Conservation (phyloP, 1,284 basidiomycete genomes). For the Takashimella tepidaria region DNA sequence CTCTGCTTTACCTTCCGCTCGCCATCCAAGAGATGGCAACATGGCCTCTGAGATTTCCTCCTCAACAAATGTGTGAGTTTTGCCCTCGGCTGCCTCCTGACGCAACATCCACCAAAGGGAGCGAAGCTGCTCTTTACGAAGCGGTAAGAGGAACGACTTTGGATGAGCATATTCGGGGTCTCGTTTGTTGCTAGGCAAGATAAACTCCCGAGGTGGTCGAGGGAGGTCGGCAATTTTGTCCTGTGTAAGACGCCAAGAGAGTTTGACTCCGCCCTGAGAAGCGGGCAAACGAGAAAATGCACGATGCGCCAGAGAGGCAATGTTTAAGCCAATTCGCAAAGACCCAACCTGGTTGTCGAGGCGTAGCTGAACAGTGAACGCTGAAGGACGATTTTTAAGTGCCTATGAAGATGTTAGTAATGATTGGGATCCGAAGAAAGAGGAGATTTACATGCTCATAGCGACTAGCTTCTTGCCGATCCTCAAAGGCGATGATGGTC, state of each 20-base stretch:
- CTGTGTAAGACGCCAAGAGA: slow-evolving; percentile 78
- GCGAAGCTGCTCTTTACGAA: slow-evolving; percentile 80
- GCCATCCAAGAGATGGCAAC: slow-evolving; percentile 80
- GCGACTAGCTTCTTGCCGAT: slow-evolving; percentile 73
- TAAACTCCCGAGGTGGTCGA: slow-evolving; percentile 54
- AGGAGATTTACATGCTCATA: slow-evolving; percentile 59
- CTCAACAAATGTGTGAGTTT: slow-evolving; percentile 67
- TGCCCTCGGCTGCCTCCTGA: slow-evolving; percentile 64
- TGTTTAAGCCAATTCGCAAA: slow-evolving; percentile 81
- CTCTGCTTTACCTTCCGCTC: slow-evolving; percentile 83
- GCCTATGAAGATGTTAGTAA: slow-evolving; percentile 50
- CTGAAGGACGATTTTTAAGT: slow-evolving; percentile 76
- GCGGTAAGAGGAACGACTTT: slow-evolving; percentile 60
- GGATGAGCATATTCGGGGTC: slow-evolving; percentile 75
- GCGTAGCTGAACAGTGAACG: slow-evolving; percentile 81
- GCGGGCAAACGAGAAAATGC: slow-evolving; percentile 76
- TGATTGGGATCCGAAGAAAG: neutral
- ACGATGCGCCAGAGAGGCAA: slow-evolving; percentile 79
- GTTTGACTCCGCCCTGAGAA: slow-evolving; percentile 51
- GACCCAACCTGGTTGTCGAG: slow-evolving; percentile 63
- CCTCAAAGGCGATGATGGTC: slow-evolving; percentile 60
- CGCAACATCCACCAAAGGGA: slow-evolving; percentile 89
- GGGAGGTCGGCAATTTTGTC: slow-evolving; percentile 46
- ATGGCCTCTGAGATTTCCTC: slow-evolving; percentile 91
- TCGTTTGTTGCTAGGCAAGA: slow-evolving; percentile 68